A percentile compares a stretch with the other conserved stretches of the same genome.
phyloP scores from a whole-genome alignment of 768 basidiomycete species.

The Termitomyces sp. region DNA sequence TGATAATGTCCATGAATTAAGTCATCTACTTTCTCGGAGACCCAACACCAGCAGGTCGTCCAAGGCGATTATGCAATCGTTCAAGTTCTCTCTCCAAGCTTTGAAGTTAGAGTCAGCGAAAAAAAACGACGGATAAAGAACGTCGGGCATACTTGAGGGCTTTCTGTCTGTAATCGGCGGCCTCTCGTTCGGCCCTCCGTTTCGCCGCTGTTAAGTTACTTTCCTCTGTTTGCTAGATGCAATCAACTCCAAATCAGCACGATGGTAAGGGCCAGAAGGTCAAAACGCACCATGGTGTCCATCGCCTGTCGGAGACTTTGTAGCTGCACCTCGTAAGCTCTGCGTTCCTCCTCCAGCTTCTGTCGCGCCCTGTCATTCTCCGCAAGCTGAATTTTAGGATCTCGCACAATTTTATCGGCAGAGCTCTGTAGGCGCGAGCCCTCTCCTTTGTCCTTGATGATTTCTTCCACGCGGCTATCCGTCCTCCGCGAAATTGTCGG shows the following conservation, averaged over 20 bases:
- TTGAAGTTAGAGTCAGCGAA: neutral
- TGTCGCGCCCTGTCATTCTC: conserved; percentile 59
- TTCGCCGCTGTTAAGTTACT: conserved; percentile 63
- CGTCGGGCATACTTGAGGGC: conserved; percentile 48
- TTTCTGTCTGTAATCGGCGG: conserved; percentile 66
- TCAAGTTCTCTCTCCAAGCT: conserved; percentile 68
- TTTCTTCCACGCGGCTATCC: conserved; percentile 70
- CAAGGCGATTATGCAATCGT: conserved; percentile 57
- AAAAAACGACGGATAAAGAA: neutral
- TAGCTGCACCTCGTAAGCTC: conserved; percentile 53
- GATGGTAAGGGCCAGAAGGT: neutral
- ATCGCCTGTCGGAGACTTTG: conserved; percentile 49
- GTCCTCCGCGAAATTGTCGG: conserved; percentile 50
- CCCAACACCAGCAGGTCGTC: conserved; percentile 42
- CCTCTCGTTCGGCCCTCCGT: conserved; percentile 73
- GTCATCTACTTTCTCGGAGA: conserved; percentile 25
- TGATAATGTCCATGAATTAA: conserved; percentile 7
- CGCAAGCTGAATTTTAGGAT: conserved; percentile 45
- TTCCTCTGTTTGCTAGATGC: conserved; percentile 60
- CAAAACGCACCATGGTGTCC: conserved; percentile 51
- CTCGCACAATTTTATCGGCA: conserved; percentile 33
- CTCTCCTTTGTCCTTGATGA: conserved; percentile 42
- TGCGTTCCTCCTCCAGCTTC: conserved; percentile 63
- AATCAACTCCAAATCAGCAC: neutral
- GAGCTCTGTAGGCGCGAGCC: conserved; percentile 38